These are phyloP conservation scores for Calonectria pteridis DNA, from an alignment of 2,329 filamentous ascomycete genomes.

Conservation along the genomic window DNA sequence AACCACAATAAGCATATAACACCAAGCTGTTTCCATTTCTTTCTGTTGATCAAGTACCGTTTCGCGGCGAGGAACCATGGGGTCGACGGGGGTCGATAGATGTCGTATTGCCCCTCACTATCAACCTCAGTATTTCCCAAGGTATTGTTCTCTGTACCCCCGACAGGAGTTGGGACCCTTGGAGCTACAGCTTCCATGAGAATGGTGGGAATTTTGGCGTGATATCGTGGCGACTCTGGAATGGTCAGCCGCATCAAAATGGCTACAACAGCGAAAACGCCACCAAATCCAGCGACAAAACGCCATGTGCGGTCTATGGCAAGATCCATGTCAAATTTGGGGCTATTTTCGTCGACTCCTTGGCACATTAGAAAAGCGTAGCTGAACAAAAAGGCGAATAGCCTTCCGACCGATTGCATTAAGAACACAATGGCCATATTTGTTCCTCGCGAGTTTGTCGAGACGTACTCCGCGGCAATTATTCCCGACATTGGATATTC, in stretches of 20 bases:
- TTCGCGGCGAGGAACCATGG: not conserved
- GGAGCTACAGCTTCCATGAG: slow-evolving; percentile 11
- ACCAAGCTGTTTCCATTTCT: slow-evolving; percentile 37
- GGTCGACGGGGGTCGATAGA: not conserved
- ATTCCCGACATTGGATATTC: slow-evolving; percentile 46
- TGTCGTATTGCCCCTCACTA: not conserved
- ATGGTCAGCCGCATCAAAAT: slow-evolving; percentile 49
- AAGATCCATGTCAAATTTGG: slow-evolving; percentile 43
- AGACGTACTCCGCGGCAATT: slow-evolving; percentile 46
- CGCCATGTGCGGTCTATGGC: slow-evolving; percentile 60
- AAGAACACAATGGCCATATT: slow-evolving; percentile 46
- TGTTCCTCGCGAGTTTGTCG: slow-evolving; percentile 41
- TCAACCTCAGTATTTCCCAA: not conserved
- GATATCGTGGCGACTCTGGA: slow-evolving; percentile 60
- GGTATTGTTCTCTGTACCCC: not conserved
- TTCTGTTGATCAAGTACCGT: slow-evolving; percentile 15
- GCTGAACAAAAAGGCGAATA: slow-evolving; percentile 65
- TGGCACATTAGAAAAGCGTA: slow-evolving; percentile 55
- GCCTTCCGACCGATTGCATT: slow-evolving; percentile 54
- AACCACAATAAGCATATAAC: slow-evolving; percentile 58
- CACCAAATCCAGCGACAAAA: slow-evolving; percentile 62
- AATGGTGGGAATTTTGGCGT: slow-evolving; percentile 23
- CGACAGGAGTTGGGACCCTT: not conserved
- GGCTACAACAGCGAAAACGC: slow-evolving; percentile 60
- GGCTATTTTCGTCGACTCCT: slow-evolving; percentile 13